Evolutionary conservation across 768 basidiomycete species (phyloP), one percentile per base, ranked within the genome.

Genomic region (Agrocybe chaxingu): DNA sequence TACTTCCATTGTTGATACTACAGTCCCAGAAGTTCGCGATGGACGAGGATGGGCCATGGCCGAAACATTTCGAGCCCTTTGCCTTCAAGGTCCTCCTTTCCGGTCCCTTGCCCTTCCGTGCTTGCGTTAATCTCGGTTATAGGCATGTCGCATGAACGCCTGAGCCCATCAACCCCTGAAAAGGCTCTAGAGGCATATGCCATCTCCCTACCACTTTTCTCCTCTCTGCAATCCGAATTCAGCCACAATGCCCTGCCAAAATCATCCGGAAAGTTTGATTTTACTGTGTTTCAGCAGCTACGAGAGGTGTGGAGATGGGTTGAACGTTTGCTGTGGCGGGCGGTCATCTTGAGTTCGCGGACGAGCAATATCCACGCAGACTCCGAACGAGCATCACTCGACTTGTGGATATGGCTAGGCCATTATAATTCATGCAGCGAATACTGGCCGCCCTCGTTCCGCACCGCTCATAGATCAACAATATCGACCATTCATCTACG

Each of bases 291-390:
- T 58, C 63, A 70, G 3, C 77, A 77, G 41, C 83, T 88, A 48
- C 85, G 87, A 6, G 94, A 98, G 59, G 74, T 95, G 8, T 93
- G 91, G 79, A 77, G 92, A 44, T 94, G 90, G 89, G 74, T 81
- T 2, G 92, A 96, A 58, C 77, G 84, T 13, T 74, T 91, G 18
- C 70, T 94, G n/a, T 88, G 89, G 73, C 80, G 94, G n/a, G 84
- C 84, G 2, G 76, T 89, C 38, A 70, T 89, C 1, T 66, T 92
- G 0, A 78, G 83, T 11, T 71, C 89, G 3, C 75, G 76, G 10
- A 67, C 69, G 0, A 70, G 68, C 42, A 65, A 72, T 50, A 50
- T 79, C 9, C 63, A 65, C 45, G 49, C 62, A 8, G 69, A 43
- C 52, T 9, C 12, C 45, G 29, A 47, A 41, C 9, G 11, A 44